Evolutionary conservation across 177 flowering plant genomes (phyloP), one percentile per base, ranked within the genome.

Genomic region (Vitis hybrid): DNA sequence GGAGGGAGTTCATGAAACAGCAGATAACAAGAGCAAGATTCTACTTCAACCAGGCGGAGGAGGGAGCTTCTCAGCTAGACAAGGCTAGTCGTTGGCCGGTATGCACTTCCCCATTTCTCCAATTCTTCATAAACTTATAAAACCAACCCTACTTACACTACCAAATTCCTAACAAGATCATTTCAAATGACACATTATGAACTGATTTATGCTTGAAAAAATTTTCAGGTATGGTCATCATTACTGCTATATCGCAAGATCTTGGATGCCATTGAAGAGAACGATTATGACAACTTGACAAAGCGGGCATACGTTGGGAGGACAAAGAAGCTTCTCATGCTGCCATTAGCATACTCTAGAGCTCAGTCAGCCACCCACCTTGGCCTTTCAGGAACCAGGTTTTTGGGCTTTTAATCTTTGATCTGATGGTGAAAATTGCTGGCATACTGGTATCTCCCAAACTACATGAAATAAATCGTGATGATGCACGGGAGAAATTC

Each of bases 71-170:
- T 26, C 87, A 88, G 68, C 89, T 91, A 14, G 81, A 85, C 71
- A 80, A 81, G 63, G 89, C 72, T 64, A 90, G 94, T 62, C 90
- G 93, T 12, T 90, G 94, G 94, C 91, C 93, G 78, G 94, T 89
- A 84, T 49, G 60, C 9, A 21, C 14, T 7, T 23, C 51, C 15
- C 30, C 30, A 26, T 26, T 26, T 26, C 30, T 26, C 30, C 30
- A 26, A 26, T 26, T 26, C 30, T 26, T 26, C 30, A 26, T 26
- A 26, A 26, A 26, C 30, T 26, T 4, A 26, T 26, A 34, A 34
- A 34, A 34, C 45, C 8, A 34, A 34, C 30, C 30, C 30, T 26
- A 26, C 45, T 34, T 34, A 34, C 45, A 26, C 8, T 6, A 34
- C 8, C 45, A 34, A 34, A 34, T 34, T 26, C 0, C 2, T 34